Conservation (phyloP, 139 green algal genomes). For the Chara braunii region DNA sequence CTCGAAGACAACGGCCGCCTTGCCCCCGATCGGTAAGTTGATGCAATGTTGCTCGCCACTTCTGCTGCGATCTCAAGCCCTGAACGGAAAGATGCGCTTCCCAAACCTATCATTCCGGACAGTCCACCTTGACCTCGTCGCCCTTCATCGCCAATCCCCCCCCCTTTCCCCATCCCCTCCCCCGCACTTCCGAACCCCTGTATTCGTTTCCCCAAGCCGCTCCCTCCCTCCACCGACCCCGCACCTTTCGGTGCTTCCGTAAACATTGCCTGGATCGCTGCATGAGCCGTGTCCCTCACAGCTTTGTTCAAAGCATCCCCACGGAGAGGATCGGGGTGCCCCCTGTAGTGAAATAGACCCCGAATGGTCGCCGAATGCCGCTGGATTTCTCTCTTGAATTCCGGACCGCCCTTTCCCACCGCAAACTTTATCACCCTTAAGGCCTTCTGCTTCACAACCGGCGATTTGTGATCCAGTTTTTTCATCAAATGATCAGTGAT, state of each 20-base stretch:
- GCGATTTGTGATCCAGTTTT: constrained; percentile 25
- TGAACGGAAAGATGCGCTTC: too few relatives aligned
- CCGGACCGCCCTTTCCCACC: constrained; percentile 1
- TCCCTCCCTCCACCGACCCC: not conserved
- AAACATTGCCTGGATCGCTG: constrained; percentile 26
- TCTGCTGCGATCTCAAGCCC: too few relatives aligned
- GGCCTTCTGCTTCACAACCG: constrained; percentile 34
- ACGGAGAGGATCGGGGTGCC: constrained; percentile 33
- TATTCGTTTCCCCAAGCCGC: not conserved
- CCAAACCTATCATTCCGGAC: constrained; percentile 17
- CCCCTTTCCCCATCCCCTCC: not conserved
- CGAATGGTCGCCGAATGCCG: constrained; percentile 24
- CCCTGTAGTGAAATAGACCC: constrained; percentile 33
- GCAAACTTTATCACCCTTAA: constrained; percentile 27
- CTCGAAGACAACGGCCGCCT: too few relatives aligned
- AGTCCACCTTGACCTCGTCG: not conserved
- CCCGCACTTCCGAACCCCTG: not conserved
- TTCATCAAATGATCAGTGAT: constrained; percentile 31
- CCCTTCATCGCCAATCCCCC: constrained; percentile 1
- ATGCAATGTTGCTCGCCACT: not conserved
- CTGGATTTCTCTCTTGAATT: constrained; percentile 25
- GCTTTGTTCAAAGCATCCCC: constrained; percentile 38
- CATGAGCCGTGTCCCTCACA: constrained; percentile 30
- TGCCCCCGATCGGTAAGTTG: not conserved
- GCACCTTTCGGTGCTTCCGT: not conserved